phyloP scores from a whole-genome alignment of 768 basidiomycete genomes.

The Calocera cornea region DNA sequence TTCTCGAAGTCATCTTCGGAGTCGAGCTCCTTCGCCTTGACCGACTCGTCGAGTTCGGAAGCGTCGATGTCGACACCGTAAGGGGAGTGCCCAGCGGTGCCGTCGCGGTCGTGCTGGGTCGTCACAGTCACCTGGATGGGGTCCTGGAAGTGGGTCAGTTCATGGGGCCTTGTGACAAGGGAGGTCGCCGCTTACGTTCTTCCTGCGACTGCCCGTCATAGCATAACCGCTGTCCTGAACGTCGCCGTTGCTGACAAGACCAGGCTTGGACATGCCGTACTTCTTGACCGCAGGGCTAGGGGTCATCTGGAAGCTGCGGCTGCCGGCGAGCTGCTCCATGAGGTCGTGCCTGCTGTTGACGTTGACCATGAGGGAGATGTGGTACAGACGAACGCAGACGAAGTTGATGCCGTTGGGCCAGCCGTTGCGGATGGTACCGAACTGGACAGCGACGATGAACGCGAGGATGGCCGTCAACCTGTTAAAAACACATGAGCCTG shows the following conservation, averaged over 20 bases:
- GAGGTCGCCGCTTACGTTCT: not conserved
- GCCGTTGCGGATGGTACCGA: constrained; percentile 2
- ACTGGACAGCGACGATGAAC: constrained; percentile 3
- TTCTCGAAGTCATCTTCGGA: constrained; percentile 1
- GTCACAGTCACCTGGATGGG: constrained; percentile 1
- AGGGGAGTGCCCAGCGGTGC: not conserved
- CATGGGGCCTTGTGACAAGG: no score
- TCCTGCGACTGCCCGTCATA: not conserved
- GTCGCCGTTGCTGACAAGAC: not conserved
- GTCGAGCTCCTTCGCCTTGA: not conserved
- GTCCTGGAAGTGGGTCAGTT: not conserved
- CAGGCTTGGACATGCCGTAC: constrained; percentile 4
- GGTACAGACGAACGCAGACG: constrained; percentile 4
- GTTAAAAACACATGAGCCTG: not conserved
- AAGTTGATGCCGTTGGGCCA: constrained; percentile 4
- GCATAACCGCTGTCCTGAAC: not conserved
- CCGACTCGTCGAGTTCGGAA: not conserved
- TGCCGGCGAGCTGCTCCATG: constrained; percentile 5
- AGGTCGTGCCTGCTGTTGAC: constrained; percentile 5
- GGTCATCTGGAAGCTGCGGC: constrained; percentile 5
- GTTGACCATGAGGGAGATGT: constrained; percentile 4
- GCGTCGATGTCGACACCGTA: not conserved
- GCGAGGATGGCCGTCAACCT: constrained; percentile 3
- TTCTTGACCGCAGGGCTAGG: constrained; percentile 2
- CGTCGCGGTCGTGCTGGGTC: not conserved